Conservation (phyloP, 1,284 basidiomycete genomes). For the Ustilago xerochloae region DNA sequence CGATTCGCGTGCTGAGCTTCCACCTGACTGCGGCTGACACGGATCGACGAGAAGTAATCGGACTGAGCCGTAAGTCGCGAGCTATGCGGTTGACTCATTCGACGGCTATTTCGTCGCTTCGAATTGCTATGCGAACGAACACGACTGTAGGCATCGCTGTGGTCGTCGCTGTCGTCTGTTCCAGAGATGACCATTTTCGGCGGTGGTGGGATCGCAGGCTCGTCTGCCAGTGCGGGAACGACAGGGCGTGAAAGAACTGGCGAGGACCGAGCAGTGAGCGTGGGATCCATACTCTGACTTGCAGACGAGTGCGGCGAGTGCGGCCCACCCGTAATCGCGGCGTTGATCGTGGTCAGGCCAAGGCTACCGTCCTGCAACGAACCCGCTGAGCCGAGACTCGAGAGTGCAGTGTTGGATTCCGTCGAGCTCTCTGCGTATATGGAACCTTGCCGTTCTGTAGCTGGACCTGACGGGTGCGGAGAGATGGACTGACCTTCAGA, state of each 20-base stretch:
- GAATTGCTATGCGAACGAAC: constrained; percentile 5
- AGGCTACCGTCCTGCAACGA: constrained; percentile 43
- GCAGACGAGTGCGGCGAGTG: constrained; percentile 34
- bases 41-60: constrained; percentile 48
- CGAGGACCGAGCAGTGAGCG: constrained; percentile 36
- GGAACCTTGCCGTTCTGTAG: constrained; percentile 13
- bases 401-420: constrained; percentile 43
- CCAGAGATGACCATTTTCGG: constrained; percentile 36
- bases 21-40: constrained; percentile 30
- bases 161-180: constrained; percentile 36
- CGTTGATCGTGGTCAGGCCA: constrained; percentile 44
- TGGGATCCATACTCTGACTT: constrained; percentile 18
- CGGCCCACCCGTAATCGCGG: constrained; percentile 37
- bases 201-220: constrained; percentile 13
- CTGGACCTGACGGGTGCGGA: constrained; percentile 6
- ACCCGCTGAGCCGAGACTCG: constrained; percentile 41
- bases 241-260: constrained; percentile 18
- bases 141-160: constrained; percentile 19
- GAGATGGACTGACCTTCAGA: constrained; percentile 27
- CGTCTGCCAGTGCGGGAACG: constrained; percentile 11
- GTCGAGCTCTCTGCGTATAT: constrained; percentile 48
- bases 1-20: constrained; percentile 44
- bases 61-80: constrained; percentile 20
- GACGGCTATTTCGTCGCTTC: constrained; percentile 20
- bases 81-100: constrained; percentile 7